These are phyloP conservation scores for Aspergillus unguis DNA, from an alignment of 2,329 filamentous ascomycete species.

Conservation along the genomic window DNA sequence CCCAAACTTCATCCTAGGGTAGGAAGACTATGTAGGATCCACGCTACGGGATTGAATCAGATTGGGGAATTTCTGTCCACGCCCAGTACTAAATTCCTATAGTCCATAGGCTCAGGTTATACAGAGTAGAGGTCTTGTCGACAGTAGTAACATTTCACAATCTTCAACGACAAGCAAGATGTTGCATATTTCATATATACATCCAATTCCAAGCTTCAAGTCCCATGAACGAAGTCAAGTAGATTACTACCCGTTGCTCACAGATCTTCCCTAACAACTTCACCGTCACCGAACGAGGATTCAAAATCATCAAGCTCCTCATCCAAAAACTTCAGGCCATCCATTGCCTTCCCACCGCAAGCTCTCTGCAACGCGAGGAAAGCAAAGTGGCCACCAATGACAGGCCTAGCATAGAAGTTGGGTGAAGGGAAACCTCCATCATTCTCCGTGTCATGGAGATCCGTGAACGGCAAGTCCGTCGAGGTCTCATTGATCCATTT, in stretches of 20 bases:
- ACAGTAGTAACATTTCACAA: too few relatives aligned
- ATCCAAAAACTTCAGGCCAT: slow-evolving; percentile 52
- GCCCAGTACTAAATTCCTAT: too few relatives aligned
- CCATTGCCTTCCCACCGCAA: slow-evolving; percentile 66
- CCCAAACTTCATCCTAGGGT: too few relatives aligned
- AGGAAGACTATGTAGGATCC: too few relatives aligned
- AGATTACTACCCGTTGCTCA: neutral
- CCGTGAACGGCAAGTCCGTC: slow-evolving; percentile 73
- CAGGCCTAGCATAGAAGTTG: slow-evolving; percentile 75
- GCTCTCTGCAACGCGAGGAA: slow-evolving; percentile 77
- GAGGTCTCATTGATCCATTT: slow-evolving; percentile 79
- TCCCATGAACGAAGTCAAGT: too few relatives aligned
- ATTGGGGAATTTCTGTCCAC: too few relatives aligned
- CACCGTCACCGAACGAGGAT: neutral
- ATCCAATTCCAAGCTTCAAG: too few relatives aligned
- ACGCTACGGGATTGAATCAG: too few relatives aligned
- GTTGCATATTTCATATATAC: too few relatives aligned
- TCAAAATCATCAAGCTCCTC: slow-evolving; percentile 10
- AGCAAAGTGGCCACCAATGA: slow-evolving; percentile 82
- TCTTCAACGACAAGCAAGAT: too few relatives aligned
- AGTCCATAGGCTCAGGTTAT: too few relatives aligned
- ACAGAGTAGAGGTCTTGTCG: too few relatives aligned
- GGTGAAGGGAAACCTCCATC: slow-evolving; percentile 70
- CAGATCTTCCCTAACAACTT: slow-evolving; percentile 1
- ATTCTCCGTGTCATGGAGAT: slow-evolving; percentile 78